Evolutionary conservation across 805 yeast species (phyloP), one percentile per base, ranked within the genome.

Genomic region (Ogataea populi-albae): DNA sequence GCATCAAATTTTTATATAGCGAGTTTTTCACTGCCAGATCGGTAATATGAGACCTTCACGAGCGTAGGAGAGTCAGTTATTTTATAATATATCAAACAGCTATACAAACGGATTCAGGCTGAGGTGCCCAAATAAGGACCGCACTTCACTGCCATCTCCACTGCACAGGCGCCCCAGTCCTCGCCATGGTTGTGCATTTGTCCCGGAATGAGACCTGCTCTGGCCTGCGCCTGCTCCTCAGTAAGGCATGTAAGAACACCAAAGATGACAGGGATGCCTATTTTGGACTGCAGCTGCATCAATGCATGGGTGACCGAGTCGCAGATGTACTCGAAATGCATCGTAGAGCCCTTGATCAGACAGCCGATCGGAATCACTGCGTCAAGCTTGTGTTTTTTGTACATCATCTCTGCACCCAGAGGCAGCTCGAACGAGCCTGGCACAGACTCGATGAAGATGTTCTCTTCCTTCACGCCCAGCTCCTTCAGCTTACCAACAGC

Each of bases 111-210:
- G n/a, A n/a, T n/a, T n/a, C n/a, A n/a, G n/a, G n/a, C n/a, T n/a
- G n/a, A n/a, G n/a, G n/a, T n/a, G n/a, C n/a, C n/a, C 15, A 27
- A 17, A 17, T 27, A 15, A 27, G 30, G 30, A 7, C 30, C 30
- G 17, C 21, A 75, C 49, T 77, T 77, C 11, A 55, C 33, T 4
- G 76, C 81, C 98, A 93, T 91, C 68, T 91, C 98, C 18, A 93
- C 96, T 11, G 98, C 98, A 36, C 97, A 96, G 23, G 94, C 89
- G 49, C 95, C 98, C 98, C 98, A 91, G 62, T 93, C 98, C 55
- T 76, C 86, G 46, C 98, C 98, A 56, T 93, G 98, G 68, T 91
- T 91, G 63, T 93, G 98, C 79, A 80, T 75, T 49, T 79, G 79
- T 39, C 83, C 87, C 20, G 64, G 64, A 25, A 70, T 61, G 43